phyloP scores from a whole-genome alignment of 805 yeast species.

The Limtongia smithiae region DNA sequence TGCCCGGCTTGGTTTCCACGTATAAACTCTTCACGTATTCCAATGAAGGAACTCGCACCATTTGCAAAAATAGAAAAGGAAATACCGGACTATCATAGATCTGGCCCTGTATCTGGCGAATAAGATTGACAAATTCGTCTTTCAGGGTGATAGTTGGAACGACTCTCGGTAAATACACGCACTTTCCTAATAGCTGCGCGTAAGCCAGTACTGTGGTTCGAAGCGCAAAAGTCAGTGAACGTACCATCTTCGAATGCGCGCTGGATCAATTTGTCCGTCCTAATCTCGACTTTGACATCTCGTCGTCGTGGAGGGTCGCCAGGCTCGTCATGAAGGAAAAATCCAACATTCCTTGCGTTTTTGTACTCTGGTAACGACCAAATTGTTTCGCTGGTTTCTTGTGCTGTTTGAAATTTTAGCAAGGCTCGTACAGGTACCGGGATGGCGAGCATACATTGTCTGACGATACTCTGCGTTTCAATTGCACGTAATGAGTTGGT shows the following conservation, averaged over 20 bases:
- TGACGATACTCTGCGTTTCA: too few species aligned
- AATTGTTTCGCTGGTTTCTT: constrained; percentile 15
- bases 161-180: constrained; percentile 39
- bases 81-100: not conserved
- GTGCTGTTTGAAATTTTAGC: not conserved
- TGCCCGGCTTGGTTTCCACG: not conserved
- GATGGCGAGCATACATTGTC: too few species aligned
- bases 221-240: not conserved
- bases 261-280: constrained; percentile 53
- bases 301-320: not conserved
- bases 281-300: constrained; percentile 46
- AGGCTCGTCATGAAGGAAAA: constrained; percentile 63
- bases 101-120: not conserved
- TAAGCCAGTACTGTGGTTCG: not conserved
- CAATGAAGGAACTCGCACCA: constrained; percentile 2
- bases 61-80: constrained; percentile 6
- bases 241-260: constrained; percentile 51
- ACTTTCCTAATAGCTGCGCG: constrained; percentile 21
- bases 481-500: too few species aligned
- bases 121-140: not conserved
- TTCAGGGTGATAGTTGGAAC: constrained; percentile 42
- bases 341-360: constrained; percentile 50
- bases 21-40: constrained; percentile 1
- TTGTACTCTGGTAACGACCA: constrained; percentile 40
- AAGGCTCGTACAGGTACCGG: not conserved